A percentile compares a stretch with the other conserved stretches of the same genome.
These are phyloP conservation scores for Gnomoniopsis sp. DNA, from an alignment of 2,329 filamentous ascomycete species.

Conservation along the genomic window DNA sequence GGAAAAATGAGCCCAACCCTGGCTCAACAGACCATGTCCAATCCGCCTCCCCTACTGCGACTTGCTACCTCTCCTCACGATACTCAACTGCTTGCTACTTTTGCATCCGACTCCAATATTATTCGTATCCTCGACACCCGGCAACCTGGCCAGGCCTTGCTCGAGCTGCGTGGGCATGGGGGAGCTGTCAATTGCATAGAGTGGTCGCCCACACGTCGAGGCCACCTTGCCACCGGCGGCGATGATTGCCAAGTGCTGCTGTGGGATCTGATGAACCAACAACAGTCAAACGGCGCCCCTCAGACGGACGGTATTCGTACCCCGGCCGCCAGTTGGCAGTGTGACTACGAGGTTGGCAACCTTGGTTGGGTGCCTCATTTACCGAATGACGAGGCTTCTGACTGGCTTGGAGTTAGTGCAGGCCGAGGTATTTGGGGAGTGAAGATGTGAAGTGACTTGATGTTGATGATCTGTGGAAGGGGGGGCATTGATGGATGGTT, in stretches of 20 bases:
- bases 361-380: constrained; percentile 78
- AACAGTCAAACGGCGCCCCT: constrained; percentile 45
- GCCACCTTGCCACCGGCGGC: constrained; percentile 84
- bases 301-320: constrained; percentile 57
- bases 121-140: constrained; percentile 95
- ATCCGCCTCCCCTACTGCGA: constrained; percentile 73
- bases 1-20: constrained; percentile 70
- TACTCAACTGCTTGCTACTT: constrained; percentile 92
- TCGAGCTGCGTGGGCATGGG: constrained; percentile 87
- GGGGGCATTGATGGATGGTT: background rate
- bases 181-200: constrained; percentile 89
- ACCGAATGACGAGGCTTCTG: constrained; percentile 65
- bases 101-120: constrained; percentile 86
- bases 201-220: constrained; percentile 86
- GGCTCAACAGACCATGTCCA: constrained; percentile 72
- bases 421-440: constrained; percentile 81
- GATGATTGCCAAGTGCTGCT: constrained; percentile 90
- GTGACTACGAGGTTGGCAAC: constrained; percentile 84
- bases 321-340: constrained; percentile 76
- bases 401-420: constrained; percentile 81
- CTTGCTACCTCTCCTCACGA: constrained; percentile 92
- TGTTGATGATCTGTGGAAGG: background rate
- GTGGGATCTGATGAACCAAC: constrained; percentile 80
- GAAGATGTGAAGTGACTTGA: constrained; percentile 26
- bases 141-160: constrained; percentile 89